Evolutionary conservation across 208 protist genomes (phyloP), one percentile per base, ranked within the genome.

Genomic region (Herpetomonas tarakana): DNA sequence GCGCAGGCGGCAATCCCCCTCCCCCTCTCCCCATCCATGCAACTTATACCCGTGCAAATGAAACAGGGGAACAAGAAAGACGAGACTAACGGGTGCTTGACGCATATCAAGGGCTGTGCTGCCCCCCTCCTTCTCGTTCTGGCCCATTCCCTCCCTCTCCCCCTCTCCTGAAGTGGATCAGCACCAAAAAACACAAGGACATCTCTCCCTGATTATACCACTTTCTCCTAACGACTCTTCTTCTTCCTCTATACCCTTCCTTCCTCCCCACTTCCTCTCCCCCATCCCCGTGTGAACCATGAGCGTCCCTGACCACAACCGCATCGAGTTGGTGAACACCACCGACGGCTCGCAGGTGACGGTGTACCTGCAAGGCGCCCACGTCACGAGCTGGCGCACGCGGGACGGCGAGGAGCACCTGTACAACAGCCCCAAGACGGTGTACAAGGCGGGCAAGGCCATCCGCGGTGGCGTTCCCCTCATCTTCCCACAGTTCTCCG

Each of bases 391-490:
- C 62, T 89, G 78, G 78, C 62, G 66, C 29, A 70, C 54, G 19
- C 52, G 14, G 16, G 58, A 64, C 11, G 79, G 76, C 12, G 62
- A 74, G 21, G 79, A 83, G 38, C 52, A 74, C n/a, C 39, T 90
- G 14, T 90, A 79, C 70, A 77, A 62, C 7, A 86, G 78, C 51
- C 68, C 75, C 16, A 72, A 76, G 19, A 65, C 83, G 0, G 53
- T 84, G 12, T 87, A 79, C 64, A 57, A 60, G 52, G 52, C 76
- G 4, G 70, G 62, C 0, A 74, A 78, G 35, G 61, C 83, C 7
- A 86, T 90, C 30, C 78, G 83, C 25, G 83, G 83, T 58, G 83
- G 83, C 2, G 71, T 90, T 26, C 83, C 83, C 9, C 59, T 90
- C 35, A 76, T 78, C 30, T 90, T 76, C 46, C 83, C 83, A 0